Evolutionary conservation across 805 yeast species (phyloP), one percentile per base, ranked within the genome.

Genomic region (Candida ponderosae): DNA sequence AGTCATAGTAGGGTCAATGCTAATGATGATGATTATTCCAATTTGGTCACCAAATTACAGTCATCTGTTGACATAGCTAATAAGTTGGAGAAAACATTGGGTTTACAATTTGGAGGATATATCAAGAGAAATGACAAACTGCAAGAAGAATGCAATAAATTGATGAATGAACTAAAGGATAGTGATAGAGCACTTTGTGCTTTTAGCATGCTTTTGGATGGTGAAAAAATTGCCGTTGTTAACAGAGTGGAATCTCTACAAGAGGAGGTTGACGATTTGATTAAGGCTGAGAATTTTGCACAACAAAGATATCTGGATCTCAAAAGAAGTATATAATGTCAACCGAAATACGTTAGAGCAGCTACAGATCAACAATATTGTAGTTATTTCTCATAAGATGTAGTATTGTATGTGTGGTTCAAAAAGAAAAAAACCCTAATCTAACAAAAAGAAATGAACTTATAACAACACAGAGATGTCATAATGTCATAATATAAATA

Each of bases 181-280:
- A 38, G 40, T 14, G 51, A 50, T 27, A 41, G 56, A 30, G 46
- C 47, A 5, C 33, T 44, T 7, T 30, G 40, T 15, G 51, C 56
- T 1, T 48, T 53, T 37, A 35, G 44, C 13, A 38, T 50, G 39
- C 35, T 53, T 11, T 41, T 34, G 16, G 29, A 35, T n/a, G 36
- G 41, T 16, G 58, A 53, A 34, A 6, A 24, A 1, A 32, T 41
- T 0, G 43, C 40, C 2, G 18, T 40, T 15, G 24, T 40, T 5
- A 5, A 35, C 6, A 44, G 56, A 35, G 30, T 42, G 3, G 45
- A 41, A 1, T 2, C 37, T 2, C 21, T 53, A 18, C 47, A 50
- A 34, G 51, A 47, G 21, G 47, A 45, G n/a, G 54, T 48, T n/a
- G 48, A 52, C 29, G 4, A 8, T 0, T 40, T 53, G 14, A 44